Evolutionary conservation across 2,329 filamentous ascomycete species (phyloP), one percentile per base, ranked within the genome.

Genomic region (Cercospora berteroae): DNA sequence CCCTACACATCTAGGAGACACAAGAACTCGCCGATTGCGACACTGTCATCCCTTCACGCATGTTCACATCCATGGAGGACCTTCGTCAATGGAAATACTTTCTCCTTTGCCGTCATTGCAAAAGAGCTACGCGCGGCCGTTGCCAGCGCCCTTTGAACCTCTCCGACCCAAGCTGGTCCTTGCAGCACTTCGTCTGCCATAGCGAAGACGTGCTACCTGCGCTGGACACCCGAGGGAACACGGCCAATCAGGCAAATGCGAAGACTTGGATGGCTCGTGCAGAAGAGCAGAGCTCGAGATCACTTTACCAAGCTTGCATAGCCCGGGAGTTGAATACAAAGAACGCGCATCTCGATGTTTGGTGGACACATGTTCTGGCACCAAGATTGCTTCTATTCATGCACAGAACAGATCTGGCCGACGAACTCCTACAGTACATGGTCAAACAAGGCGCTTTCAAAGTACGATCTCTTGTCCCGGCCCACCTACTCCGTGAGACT

Each of bases 1-100:
- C 55, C 27, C 55, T 57, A 36, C 55, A 57, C 55, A 57, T 57
- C 55, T 57, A 57, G 55, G 27, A 57, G 55, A 57, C 16, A 10
- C 27, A 57, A 8, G 18, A 31, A 57, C n/a, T 18, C 8, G 55
- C 31, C 27, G 55, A 31, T 31, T 31, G 31, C 27, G 27, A 57
- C 27, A 18, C 18, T 31, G 23, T 3, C 27, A 57, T 36, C 16
- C 55, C 27, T 16, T 57, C 55, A 23, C 27, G 27, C 27, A 31
- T 36, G n/a, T 57, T 57, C 31, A 57, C 8, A n/a, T 57, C 55
- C 18, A 36, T 36, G 27, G 16, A 57, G 8, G 55, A 57, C 18
- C 55, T 57, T 57, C 55, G 55, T 8, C 27, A 57, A 6, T 36
- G 55, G 55, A 57, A 57, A 36, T 23, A 57, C 31, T 57, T 57